Conservation (phyloP, 2,329 filamentous ascomycete genomes). For the Ceratocystis harringtonii region DNA sequence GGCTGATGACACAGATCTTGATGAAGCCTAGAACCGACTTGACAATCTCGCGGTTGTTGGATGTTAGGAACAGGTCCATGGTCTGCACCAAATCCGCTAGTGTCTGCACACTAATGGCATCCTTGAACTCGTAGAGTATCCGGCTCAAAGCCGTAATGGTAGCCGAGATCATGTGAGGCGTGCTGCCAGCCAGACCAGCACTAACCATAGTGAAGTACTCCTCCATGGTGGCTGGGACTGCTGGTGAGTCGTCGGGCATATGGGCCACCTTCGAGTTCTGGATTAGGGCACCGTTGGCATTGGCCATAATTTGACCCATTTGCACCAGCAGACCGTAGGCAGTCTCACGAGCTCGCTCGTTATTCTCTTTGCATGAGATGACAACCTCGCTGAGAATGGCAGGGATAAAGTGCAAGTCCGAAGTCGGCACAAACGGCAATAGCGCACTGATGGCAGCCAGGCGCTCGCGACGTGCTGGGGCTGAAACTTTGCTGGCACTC, state of each 20-base stretch:
- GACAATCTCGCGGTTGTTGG: slow-evolving; percentile 93
- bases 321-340: slow-evolving; percentile 83
- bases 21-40: slow-evolving; percentile 89
- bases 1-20: slow-evolving; percentile 81
- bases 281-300: slow-evolving; percentile 54
- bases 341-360: slow-evolving; percentile 78
- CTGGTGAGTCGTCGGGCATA: slow-evolving; percentile 68
- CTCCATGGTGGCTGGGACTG: slow-evolving; percentile 67
- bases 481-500: slow-evolving; percentile 70
- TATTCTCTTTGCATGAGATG: slow-evolving; percentile 92
- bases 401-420: slow-evolving; percentile 83
- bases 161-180: slow-evolving; percentile 93
- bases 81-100: slow-evolving; percentile 79
- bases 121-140: slow-evolving; percentile 84
- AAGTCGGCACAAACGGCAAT: slow-evolving; percentile 59
- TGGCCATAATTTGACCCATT: slow-evolving; percentile 66
- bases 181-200: slow-evolving; percentile 79
- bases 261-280: slow-evolving; percentile 74
- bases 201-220: slow-evolving; percentile 98
- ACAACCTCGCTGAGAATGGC: slow-evolving; percentile 86
- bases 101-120: slow-evolving; percentile 50
- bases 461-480: slow-evolving; percentile 73
- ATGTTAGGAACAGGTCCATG: slow-evolving; percentile 90
- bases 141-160: slow-evolving; percentile 90
- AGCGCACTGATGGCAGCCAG: slow-evolving; percentile 69